Percentiles rank a stretch among this genome's conserved stretches.
phyloP scores from a whole-genome alignment of 495 filamentous ascomycete genomes.

The Geopyxis carbonaria region DNA sequence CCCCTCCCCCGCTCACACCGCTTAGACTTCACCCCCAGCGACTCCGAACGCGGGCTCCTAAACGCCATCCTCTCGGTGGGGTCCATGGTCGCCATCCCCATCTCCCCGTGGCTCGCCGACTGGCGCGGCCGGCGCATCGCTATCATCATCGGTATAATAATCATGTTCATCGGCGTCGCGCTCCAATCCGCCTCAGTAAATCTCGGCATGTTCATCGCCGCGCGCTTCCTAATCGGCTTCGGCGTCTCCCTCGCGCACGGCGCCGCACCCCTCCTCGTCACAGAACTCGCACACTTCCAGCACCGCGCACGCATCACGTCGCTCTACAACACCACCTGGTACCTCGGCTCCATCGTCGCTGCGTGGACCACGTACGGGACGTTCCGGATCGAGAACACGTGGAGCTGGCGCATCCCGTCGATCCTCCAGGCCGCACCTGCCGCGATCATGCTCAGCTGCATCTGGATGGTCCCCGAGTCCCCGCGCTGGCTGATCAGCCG shows the following conservation, averaged over 20 bases:
- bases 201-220: conserved; percentile 27
- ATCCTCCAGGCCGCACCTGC: conserved; percentile 36
- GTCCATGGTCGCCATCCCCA: conserved; percentile 43
- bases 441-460: conserved; percentile 33
- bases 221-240: conserved; percentile 35
- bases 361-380: conserved; percentile 39
- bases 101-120: conserved; percentile 47
- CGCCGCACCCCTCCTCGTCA: conserved; percentile 45
- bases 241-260: conserved; percentile 43
- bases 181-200: conserved; percentile 37
- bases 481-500: conserved; percentile 48
- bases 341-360: conserved; percentile 37
- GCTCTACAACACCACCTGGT: conserved; percentile 50
- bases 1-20: too few species aligned
- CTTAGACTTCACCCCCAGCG: conserved; percentile 31
- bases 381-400: conserved; percentile 30
- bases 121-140: conserved; percentile 43
- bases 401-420: conserved; percentile 38
- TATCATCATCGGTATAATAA: conserved; percentile 42
- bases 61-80: conserved; percentile 53
- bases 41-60: conserved; percentile 42
- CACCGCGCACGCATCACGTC: conserved; percentile 48
- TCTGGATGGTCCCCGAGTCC: conserved; percentile 46
- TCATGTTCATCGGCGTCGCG: conserved; percentile 46
- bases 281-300: conserved; percentile 49